Evolutionary conservation across 31 red algal genomes (phyloP).

Genomic region (Porphyra umbilicalis): DNA sequence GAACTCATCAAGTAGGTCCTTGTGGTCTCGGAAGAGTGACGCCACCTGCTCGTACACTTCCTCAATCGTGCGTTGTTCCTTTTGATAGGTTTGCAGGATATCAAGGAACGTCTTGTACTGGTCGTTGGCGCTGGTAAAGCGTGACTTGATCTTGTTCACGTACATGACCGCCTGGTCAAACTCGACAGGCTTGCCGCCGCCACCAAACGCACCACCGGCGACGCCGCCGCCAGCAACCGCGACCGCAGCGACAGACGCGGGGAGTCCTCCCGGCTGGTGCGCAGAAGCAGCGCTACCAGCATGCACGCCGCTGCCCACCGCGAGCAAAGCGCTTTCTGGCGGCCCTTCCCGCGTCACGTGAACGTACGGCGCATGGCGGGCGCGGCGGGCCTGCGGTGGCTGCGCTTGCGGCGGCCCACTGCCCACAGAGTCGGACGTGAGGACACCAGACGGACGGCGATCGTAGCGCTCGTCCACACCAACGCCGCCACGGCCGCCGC

Average conservation of each 20-base stretch:
- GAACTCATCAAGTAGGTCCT: conserved; percentile 85
- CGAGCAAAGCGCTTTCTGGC: background rate
- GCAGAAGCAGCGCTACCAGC: background rate
- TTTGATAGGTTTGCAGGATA: conserved; percentile 86
- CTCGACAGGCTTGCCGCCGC: conserved; percentile 47
- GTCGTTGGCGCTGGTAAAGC: conserved; percentile 54
- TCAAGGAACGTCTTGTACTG: conserved; percentile 77
- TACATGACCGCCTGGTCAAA: conserved; percentile 89
- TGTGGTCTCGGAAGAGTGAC: conserved; percentile 46
- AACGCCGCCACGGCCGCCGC: background rate
- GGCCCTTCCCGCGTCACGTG: background rate
- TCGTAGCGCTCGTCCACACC: background rate
- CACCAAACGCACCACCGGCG: conserved; percentile 1
- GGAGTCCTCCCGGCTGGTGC: background rate
- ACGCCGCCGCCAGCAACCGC: background rate
- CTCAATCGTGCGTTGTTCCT: conserved; percentile 60
- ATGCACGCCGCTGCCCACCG: background rate
- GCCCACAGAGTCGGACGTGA: background rate
- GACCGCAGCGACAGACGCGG: background rate
- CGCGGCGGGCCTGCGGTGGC: background rate
- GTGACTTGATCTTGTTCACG: conserved; percentile 88
- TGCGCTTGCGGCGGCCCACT: background rate
- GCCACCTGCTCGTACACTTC: conserved; percentile 76
- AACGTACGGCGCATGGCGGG: no score
- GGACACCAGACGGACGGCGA: background rate